Base-by-base conservation (phyloP, 495 filamentous ascomycete species). In the Aspergillus ostianus region DNA sequence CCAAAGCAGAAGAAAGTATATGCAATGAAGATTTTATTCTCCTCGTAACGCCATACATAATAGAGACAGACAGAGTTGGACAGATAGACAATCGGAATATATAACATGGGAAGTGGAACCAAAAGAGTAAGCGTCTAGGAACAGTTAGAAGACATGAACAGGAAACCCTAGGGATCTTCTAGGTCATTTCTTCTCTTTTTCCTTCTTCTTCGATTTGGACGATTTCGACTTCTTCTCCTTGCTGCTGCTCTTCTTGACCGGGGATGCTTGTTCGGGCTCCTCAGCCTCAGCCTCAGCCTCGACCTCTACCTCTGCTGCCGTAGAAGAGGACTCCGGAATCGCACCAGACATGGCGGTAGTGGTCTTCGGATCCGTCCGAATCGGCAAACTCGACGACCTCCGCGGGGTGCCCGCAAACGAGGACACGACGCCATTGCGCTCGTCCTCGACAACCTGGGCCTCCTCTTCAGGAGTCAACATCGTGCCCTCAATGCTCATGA, bases 401-500 rank as follows among this genome's bases (percentile, higher is more conserved):
- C 54, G 41, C 36, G 20, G 54, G 13, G 54, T 18, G 17, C 32
- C 44, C 5, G 54, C 17, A 18, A 54, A 51, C 9, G 69, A 41
- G 12, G 56, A 51, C 9, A 64, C 23, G 4, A 65, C 50, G 0
- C 77, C 76, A 57, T 69, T 64, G 13, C 64, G 61, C 63, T 82
- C 80, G 19, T 75, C 64, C 53, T 73, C 66, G 5, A 73, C 26
- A 7, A 83, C 60, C 47, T 64, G 61, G 10, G 62, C 64, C 58
- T 83, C 81, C 47, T 82, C 80, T 26, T 79, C 78, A 4, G 69
- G 67, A 4, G 64, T 62, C 36, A 90, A 73, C 76, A 91, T 82
- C 20, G 86, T 89, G 6, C 88, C 89, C 65, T 88, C 85, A 54
- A 92, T 87, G 58, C 82, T 86, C 63, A 90, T 61, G 66, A 89